Base-by-base conservation (phyloP, 2,329 filamentous ascomycete genomes). In the Tolypocladium sp. region DNA sequence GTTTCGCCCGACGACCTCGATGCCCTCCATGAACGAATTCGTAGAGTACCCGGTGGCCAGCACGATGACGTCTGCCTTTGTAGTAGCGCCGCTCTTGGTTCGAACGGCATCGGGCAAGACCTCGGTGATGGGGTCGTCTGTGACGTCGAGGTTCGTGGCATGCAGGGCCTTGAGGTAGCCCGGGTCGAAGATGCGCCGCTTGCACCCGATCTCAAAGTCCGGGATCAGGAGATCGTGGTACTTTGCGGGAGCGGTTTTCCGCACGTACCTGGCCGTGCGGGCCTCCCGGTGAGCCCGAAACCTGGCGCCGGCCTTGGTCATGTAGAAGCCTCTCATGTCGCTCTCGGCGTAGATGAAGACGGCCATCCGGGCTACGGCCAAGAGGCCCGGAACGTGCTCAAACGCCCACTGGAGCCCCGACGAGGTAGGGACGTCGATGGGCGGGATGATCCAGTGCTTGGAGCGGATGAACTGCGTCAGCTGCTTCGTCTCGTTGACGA, bases 141-240 rank as follows among this genome's bases (percentile, higher is more conserved):
- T 83, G 57, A 77, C 55, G 1, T 66, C 69, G 8, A 77, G 35
- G 9, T 83, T 83, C 0, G 77, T 70, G 4, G 79, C 70, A 42
- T 84, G 74, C 42, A 89, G 70, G 46, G 76, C 74, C 17, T 74
- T 64, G 25, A 84, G 76, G 74, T 86, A 88, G 1, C 74, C 75
- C 2, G 78, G 75, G 60, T 87, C 83, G 57, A 81, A 81, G 58
- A 88, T 80, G 17, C 84, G 77, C n/a, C 86, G 73, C 71, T 87
- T 88, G 71, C 85, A 88, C 1, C 84, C 84, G 17, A 87, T 70
- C 52, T 79, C 76, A 59, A 85, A 88, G 56, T 87, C 78, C 0
- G 86, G 86, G 0, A 83, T 83, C 41, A 88, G 68, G 8, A 85
- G 76, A 37, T 84, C 79, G 62, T 84, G 81, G 60, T 87, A 88